Conservation (phyloP, 1,284 basidiomycete species). For the Trichosporon sp. region DNA sequence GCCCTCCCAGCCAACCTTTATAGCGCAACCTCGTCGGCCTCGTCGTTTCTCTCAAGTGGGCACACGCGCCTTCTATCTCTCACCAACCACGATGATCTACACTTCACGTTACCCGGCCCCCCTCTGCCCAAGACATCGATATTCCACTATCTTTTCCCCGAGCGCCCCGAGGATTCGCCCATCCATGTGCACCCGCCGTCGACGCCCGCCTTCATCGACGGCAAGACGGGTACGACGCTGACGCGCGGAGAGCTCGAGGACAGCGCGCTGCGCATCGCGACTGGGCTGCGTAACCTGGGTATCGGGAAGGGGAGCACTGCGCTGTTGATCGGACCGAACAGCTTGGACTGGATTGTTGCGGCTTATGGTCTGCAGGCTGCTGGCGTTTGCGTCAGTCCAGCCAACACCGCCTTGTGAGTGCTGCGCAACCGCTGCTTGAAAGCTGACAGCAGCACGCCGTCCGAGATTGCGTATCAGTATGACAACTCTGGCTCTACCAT, state of each 20-base stretch:
- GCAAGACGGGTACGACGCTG: conserved; percentile 55
- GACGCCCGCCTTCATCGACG: conserved; percentile 61
- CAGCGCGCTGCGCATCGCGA: conserved; percentile 56
- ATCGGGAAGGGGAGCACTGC: conserved; percentile 31
- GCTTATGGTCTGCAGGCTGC: conserved; percentile 53
- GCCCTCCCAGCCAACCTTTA: no score
- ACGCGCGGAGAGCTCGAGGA: conserved; percentile 56
- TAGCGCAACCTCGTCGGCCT: no score
- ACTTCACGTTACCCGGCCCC: not conserved
- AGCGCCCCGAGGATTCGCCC: not conserved
- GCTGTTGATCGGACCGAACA: conserved; percentile 52
- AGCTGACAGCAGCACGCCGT: conserved; percentile 27
- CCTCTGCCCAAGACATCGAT: conserved; percentile 4
- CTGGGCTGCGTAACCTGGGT: conserved; percentile 49
- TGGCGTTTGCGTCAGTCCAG: conserved; percentile 32
- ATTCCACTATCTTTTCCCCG: conserved; percentile 16
- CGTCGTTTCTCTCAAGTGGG: not conserved
- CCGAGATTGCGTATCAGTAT: conserved; percentile 45
- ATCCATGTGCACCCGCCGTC: conserved; percentile 27
- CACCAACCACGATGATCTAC: conserved; percentile 6
- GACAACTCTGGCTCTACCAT: conserved; percentile 55
- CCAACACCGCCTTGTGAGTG: conserved; percentile 39
- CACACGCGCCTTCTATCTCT: not conserved
- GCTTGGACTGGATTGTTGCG: conserved; percentile 59
- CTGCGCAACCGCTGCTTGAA: not conserved